Conservation (phyloP, 2,329 filamentous ascomycete genomes). For the Sodiomyces alkalinus region DNA sequence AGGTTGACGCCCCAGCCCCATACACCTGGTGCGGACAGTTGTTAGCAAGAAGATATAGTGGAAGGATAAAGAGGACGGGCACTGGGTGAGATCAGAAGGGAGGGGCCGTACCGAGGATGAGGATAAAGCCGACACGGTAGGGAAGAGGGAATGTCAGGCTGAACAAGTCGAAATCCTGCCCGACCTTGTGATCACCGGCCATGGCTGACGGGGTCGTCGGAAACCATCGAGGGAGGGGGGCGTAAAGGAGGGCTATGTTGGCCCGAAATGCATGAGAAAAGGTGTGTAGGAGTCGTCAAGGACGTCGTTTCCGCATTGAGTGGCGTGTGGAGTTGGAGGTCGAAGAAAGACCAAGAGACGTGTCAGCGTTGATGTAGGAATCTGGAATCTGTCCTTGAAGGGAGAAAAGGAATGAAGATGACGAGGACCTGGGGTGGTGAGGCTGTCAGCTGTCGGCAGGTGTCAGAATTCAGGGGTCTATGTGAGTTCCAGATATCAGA, state of each 20-base stretch:
- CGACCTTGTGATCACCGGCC: constrained; percentile 61
- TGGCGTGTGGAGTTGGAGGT: too few relatives aligned
- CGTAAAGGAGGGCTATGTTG: constrained; percentile 3
- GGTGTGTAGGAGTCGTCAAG: too few relatives aligned
- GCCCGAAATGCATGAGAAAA: background rate
- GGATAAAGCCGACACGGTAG: constrained; percentile 73
- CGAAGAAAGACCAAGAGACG: too few relatives aligned
- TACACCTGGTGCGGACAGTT: constrained; percentile 44
- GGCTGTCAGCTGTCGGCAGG: background rate
- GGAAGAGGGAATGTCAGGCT: constrained; percentile 77
- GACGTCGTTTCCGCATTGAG: too few relatives aligned
- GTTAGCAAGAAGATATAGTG: constrained; percentile 2
- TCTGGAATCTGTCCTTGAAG: too few relatives aligned
- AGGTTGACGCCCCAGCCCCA: constrained; percentile 95
- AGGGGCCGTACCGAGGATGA: constrained; percentile 56
- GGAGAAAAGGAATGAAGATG: too few relatives aligned
- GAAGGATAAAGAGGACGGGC: background rate
- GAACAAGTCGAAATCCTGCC: constrained; percentile 66
- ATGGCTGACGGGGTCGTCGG: constrained; percentile 28
- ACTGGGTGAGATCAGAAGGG: constrained; percentile 1
- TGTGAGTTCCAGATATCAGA: too few relatives aligned
- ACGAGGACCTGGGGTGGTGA: too few relatives aligned
- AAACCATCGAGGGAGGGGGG: constrained; percentile 6
- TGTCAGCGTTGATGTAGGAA: too few relatives aligned
- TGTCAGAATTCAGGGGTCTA: too few relatives aligned